Base-by-base conservation (phyloP, 352 stramenopile species). In the Blastocystis sp. region DNA sequence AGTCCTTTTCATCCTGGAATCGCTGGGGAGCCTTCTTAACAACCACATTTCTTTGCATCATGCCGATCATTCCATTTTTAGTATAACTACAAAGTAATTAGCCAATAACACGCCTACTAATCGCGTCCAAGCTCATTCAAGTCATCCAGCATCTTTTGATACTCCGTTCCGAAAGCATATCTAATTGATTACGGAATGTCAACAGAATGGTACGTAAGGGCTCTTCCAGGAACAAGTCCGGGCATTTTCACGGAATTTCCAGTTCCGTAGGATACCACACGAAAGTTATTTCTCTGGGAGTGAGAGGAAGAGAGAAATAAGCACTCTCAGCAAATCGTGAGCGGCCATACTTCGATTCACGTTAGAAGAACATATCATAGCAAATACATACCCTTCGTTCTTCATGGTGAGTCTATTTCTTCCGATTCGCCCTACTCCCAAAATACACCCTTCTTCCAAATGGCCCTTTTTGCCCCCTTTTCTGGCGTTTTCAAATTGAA, bases 281-380 rank as follows among this genome's bases (percentile, higher is more conserved):
- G 19, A 4, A 84, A 38, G 48, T 48, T 34, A 28, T 84, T 84
- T 23, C 69, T 69, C 74, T 84, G 69, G 45, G 14, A 28, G 40
- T 34, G 23, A 84, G 48, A 45, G 45, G 9, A 10, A n/a, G 19
- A 41, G 21, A 59, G 9, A 70, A 43, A 59, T n/a, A 38, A 28
- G 28, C 41, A 77, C 74, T 64, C 69, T 40, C 38, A 84, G 66
- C 19, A 84, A 28, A 70, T 64, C 56, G 28, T 84, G 74, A 56
- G 74, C 74, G n/a, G 65, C 74, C 74, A 84, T 84, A 84, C 74
- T 84, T 53, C 74, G 74, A 64, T 84, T 84, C 74, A 84, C 74
- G 48, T 84, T 84, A 14, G 52, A 67, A 52, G 74, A 84, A 21
- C 74, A 84, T 67, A 84, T 84, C 45, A 59, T 84, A 23, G 74